phyloP scores from a whole-genome alignment of 208 protist species.

The Vickermania ingenoplastis region DNA sequence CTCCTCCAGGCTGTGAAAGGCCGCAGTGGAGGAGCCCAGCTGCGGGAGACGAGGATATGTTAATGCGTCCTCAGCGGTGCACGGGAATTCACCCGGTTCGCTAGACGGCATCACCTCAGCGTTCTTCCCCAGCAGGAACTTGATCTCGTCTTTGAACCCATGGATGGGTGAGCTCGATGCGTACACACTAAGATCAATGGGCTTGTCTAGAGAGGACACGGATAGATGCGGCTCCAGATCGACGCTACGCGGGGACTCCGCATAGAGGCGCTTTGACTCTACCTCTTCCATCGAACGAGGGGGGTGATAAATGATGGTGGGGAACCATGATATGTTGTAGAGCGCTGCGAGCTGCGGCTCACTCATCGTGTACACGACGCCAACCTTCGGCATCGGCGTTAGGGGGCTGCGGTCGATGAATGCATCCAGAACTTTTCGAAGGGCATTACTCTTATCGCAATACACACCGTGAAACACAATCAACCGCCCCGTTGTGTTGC shows the following conservation, averaged over 20 bases:
- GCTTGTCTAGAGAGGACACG: background rate
- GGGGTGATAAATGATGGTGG: slow-evolving; percentile 75
- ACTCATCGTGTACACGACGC: slow-evolving; percentile 64
- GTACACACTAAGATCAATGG: background rate
- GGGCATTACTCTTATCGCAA: slow-evolving; percentile 49
- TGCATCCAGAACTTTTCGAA: slow-evolving; percentile 39
- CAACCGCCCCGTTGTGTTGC: slow-evolving; percentile 45
- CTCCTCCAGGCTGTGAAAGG: background rate
- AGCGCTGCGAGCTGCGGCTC: slow-evolving; percentile 73
- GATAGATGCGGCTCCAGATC: background rate
- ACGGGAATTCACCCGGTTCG: background rate
- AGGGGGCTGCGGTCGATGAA: slow-evolving; percentile 45
- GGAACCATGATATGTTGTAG: slow-evolving; percentile 73
- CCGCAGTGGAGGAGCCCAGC: background rate
- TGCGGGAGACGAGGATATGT: background rate
- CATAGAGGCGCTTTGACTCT: background rate
- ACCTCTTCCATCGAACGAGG: slow-evolving; percentile 8
- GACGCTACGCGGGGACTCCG: background rate
- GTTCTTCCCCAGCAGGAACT: slow-evolving; percentile 1
- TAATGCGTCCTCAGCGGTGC: no score
- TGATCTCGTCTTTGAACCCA: background rate
- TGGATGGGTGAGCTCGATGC: background rate
- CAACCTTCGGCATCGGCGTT: slow-evolving; percentile 56
- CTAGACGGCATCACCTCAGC: background rate
- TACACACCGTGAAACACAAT: slow-evolving; percentile 82